Evolutionary conservation across 345 rosid genomes (phyloP).

Genomic region (Moricandia moricandioides): DNA sequence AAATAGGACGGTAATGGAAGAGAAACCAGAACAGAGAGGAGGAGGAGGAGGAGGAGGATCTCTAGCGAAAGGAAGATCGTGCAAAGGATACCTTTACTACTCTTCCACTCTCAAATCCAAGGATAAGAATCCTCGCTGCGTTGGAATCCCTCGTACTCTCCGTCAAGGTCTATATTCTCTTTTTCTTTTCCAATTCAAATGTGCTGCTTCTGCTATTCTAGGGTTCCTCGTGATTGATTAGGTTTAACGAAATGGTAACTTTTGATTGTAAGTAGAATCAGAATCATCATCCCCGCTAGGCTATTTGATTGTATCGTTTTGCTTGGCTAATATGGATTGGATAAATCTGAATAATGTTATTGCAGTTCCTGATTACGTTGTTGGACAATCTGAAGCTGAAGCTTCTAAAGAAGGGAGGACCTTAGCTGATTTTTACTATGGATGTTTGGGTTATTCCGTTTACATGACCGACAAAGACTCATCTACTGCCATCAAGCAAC

Average conservation of each 20-base stretch:
- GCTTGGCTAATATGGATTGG: too few species aligned
- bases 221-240: neutral
- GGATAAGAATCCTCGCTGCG: constrained; percentile 58
- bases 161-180: constrained; percentile 33
- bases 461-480: constrained; percentile 40
- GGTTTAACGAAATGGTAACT: neutral
- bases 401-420: constrained; percentile 45
- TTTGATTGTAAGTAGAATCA: neutral
- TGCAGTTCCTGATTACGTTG: constrained; percentile 46
- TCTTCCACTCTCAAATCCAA: constrained; percentile 58
- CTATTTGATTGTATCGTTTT: too few species aligned
- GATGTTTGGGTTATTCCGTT: constrained; percentile 64
- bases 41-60: constrained; percentile 29
- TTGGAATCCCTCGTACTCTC: constrained; percentile 66
- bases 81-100: constrained; percentile 61
- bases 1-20: constrained; percentile 20
- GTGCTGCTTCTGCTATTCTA: constrained; percentile 1
- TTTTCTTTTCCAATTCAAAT: neutral
- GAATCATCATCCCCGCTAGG: neutral
- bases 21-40: constrained; percentile 6
- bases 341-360: neutral
- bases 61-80: constrained; percentile 51
- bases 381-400: constrained; percentile 49
- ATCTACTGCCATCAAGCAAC: constrained; percentile 38
- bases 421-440: constrained; percentile 53